Percentiles rank a stretch among this genome's conserved stretches.
phyloP scores from a whole-genome alignment of 1,139 yeast species.

The Diutina siamensis region DNA sequence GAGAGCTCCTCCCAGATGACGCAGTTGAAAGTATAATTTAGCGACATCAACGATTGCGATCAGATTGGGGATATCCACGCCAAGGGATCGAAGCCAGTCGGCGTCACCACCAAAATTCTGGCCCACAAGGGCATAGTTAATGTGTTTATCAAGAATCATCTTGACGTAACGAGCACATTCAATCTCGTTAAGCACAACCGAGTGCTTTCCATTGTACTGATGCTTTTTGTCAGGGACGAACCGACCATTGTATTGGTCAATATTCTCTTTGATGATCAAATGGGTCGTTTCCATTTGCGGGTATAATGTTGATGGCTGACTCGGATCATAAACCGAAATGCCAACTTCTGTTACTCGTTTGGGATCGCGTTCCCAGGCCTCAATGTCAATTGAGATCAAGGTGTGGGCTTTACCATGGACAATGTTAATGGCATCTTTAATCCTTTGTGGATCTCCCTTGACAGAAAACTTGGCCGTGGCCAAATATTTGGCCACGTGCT shows the following conservation, averaged over 20 bases:
- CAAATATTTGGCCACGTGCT: not conserved
- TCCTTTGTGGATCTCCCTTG: constrained; percentile 10
- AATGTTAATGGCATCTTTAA: constrained; percentile 17
- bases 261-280: constrained; percentile 41
- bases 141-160: constrained; percentile 16
- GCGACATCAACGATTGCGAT: constrained; percentile 39
- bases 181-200: constrained; percentile 27
- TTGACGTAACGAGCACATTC: constrained; percentile 22
- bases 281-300: constrained; percentile 44
- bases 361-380: constrained; percentile 46
- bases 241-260: constrained; percentile 36
- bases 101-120: constrained; percentile 60
- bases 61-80: constrained; percentile 22
- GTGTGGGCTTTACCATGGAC: constrained; percentile 23
- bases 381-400: constrained; percentile 50
- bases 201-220: constrained; percentile 44
- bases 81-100: constrained; percentile 35
- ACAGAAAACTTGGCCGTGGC: constrained; percentile 7
- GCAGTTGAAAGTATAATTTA: constrained; percentile 30
- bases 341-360: constrained; percentile 55
- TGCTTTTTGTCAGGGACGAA: constrained; percentile 52
- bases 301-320: constrained; percentile 10
- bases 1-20: constrained; percentile 34
- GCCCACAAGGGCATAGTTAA: constrained; percentile 46
- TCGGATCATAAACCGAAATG: constrained; percentile 53